Conservation (phyloP, 2,329 filamentous ascomycete species). For the Curvularia hawaiiensis region DNA sequence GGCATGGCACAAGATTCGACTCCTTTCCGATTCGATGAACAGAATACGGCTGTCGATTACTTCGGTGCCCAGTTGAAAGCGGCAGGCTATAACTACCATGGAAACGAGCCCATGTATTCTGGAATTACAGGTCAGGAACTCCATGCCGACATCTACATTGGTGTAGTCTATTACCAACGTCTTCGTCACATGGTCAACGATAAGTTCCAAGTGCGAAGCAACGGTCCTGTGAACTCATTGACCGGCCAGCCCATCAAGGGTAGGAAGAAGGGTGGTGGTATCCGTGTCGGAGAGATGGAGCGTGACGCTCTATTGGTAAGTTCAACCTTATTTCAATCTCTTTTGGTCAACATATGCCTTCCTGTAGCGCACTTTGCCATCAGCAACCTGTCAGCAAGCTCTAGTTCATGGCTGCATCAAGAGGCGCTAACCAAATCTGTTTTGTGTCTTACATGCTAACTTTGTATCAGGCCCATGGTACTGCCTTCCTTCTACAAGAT, state of each 20-base stretch:
- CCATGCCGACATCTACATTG: slow-evolving; percentile 85
- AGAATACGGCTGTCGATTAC: slow-evolving; percentile 89
- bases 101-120: slow-evolving; percentile 98
- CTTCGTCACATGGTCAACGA: slow-evolving; percentile 99
- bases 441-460: background rate
- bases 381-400: too few relatives aligned
- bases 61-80: slow-evolving; percentile 97
- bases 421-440: too few relatives aligned
- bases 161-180: slow-evolving; percentile 97
- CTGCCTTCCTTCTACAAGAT: slow-evolving; percentile 92
- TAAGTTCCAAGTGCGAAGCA: slow-evolving; percentile 76
- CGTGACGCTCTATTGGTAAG: slow-evolving; percentile 78
- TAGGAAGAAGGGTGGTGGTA: slow-evolving; percentile 93
- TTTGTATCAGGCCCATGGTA: slow-evolving; percentile 73
- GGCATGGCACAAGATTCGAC: slow-evolving; percentile 96
- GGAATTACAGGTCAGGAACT: slow-evolving; percentile 77
- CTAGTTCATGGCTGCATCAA: too few relatives aligned
- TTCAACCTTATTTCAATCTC: background rate
- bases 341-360: background rate
- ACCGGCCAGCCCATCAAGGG: slow-evolving; percentile 93
- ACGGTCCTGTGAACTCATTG: background rate
- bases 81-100: slow-evolving; percentile 90
- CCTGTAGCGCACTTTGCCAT: too few relatives aligned
- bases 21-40: slow-evolving; percentile 91
- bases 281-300: slow-evolving; percentile 99